Evolutionary conservation across 2,329 filamentous ascomycete genomes (phyloP).

Genomic region (Rhynchosporium graminicola): DNA sequence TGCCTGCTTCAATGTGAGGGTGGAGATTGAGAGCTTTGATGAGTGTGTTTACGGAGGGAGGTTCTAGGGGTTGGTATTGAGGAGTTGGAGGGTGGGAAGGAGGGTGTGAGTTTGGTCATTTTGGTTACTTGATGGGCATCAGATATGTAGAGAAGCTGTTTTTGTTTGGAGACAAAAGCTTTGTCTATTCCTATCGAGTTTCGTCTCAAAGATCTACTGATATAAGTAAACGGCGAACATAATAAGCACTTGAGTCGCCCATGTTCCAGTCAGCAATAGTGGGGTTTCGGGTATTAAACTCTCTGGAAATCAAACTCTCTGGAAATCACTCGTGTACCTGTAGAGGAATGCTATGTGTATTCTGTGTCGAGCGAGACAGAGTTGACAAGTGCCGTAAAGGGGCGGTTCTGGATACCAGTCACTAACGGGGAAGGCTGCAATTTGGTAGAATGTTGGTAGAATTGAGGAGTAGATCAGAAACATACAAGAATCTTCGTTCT

Average conservation of each 20-base stretch:
- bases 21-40: constrained; percentile 50
- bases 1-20: constrained; percentile 64
- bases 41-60: constrained; percentile 41
- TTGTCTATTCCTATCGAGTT: not conserved
- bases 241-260: constrained; percentile 4
- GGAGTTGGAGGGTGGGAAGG: constrained; percentile 29
- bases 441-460: too few relatives aligned
- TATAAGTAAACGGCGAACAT: not conserved
- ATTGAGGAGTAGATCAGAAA: too few relatives aligned
- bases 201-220: not conserved
- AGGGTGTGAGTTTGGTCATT: constrained; percentile 33
- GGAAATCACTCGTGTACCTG: not conserved
- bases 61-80: constrained; percentile 37
- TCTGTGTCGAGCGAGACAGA: too few relatives aligned
- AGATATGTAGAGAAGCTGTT: too few relatives aligned
- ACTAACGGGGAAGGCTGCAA: too few relatives aligned
- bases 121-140: not conserved
- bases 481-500: too few relatives aligned
- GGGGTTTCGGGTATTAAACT: not conserved
- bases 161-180: not conserved
- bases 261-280: constrained; percentile 3
- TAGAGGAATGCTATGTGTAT: not conserved
- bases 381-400: too few relatives aligned
- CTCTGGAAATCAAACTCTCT: not conserved
- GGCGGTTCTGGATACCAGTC: too few relatives aligned